Percentiles rank a stretch among this genome's conserved stretches.
Conservation (phyloP, 805 yeast genomes). For the Jamesozyma spencerorum region DNA sequence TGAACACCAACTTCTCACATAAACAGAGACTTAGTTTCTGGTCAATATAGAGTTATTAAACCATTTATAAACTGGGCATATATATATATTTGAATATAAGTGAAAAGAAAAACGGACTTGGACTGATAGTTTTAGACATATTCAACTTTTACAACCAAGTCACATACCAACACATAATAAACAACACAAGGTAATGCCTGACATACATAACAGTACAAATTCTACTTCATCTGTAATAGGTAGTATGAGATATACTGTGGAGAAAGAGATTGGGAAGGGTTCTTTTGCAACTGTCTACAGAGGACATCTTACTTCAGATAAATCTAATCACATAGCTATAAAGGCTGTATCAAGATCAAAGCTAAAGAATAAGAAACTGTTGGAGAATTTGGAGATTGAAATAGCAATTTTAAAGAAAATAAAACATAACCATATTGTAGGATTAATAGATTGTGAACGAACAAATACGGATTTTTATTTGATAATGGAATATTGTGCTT, state of each 20-base stretch:
- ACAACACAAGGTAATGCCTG: background rate
- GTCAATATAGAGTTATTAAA: too few species aligned
- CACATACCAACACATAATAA: background rate
- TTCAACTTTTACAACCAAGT: background rate
- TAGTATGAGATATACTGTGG: constrained; percentile 23
- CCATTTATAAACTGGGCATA: too few species aligned
- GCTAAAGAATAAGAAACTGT: constrained; percentile 72
- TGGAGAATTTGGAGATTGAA: constrained; percentile 88
- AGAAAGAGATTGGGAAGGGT: constrained; percentile 80
- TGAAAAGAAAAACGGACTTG: too few species aligned
- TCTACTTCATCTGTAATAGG: constrained; percentile 3
- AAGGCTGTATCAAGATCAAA: constrained; percentile 79
- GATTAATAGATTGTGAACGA: constrained; percentile 71
- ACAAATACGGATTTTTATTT: constrained; percentile 73
- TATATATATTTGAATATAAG: too few species aligned
- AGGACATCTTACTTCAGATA: constrained; percentile 41
- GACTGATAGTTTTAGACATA: too few species aligned
- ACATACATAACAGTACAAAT: background rate
- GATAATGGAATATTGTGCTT: constrained; percentile 92
- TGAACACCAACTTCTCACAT: too few species aligned
- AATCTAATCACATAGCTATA: constrained; percentile 60
- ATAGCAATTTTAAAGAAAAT: constrained; percentile 79
- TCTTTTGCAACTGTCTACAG: constrained; percentile 93
- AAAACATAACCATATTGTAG: constrained; percentile 89
- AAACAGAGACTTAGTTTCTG: too few species aligned